Base-by-base conservation (phyloP, 2,329 filamentous ascomycete species). In the Huntiella decipiens region DNA sequence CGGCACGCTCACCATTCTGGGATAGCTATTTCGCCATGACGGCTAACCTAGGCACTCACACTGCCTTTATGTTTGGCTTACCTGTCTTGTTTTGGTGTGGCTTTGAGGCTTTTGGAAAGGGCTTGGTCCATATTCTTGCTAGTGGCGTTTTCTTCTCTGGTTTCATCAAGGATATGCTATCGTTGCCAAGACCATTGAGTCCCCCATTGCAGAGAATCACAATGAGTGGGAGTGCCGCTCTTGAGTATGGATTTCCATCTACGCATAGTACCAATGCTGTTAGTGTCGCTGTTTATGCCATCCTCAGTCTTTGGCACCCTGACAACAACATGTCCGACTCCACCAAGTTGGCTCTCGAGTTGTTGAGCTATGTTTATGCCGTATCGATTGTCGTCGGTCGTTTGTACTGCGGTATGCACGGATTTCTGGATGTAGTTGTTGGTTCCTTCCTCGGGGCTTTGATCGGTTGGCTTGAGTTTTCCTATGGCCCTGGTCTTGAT, bases 371-470 rank as follows among this genome's bases (percentile, higher is more conserved):
- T 60, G 79, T 84, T 54, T 98, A 96, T 58, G 84, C 83, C 32
- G 64, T 75, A 10, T 95, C 88, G 19, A 96, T 98, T 56, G 73
- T 95, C 36, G 66, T 96, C 51, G 91, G 91, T 4, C 77, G 91
- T 15, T 67, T 98, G 33, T 96, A 98, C 65, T 98, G 91, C 58
- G 91, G 91, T 51, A 98, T 98, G 91, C 91, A 98, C 62, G 91
- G 91, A 8, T 94, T 96, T 62, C 68, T 91, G 38, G 91, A 98
- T 60, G 86, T 96, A 17, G 63, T 91, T 11, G 61, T 91, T 47
- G 91, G 91, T 5, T 84, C 80, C 46, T 55, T 77, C 11, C 69
- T 95, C 47, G 91, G 91, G 31, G 79, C 77, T 8, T 61, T 71
- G 44, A 72, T 79, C 52, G 70, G 70, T 17, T 58, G 71, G 22